Evolutionary conservation across 139 green algal genomes (phyloP).

Genomic region (Chlamydomonas schloesseri): DNA sequence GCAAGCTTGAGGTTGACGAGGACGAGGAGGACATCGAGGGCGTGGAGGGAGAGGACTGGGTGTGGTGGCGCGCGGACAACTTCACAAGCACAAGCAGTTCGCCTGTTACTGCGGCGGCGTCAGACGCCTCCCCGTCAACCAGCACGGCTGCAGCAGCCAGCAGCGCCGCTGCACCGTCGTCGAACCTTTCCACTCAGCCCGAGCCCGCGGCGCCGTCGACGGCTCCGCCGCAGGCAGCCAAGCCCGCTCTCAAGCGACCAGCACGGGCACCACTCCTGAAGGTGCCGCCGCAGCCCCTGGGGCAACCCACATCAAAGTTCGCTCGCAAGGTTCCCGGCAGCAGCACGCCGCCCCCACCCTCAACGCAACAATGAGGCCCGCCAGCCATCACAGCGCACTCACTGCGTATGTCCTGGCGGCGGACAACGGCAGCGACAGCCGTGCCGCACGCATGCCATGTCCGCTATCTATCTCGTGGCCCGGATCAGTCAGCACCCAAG

Average conservation of each 20-base stretch:
- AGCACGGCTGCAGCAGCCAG: not conserved
- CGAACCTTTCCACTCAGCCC: not conserved
- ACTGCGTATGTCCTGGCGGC: no score
- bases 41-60: conserved; percentile 42
- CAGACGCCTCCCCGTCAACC: not conserved
- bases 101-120: not conserved
- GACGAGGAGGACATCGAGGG: conserved; percentile 35
- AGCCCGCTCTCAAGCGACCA: not conserved
- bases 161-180: not conserved
- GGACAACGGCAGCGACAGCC: no score
- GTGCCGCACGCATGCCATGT: not conserved
- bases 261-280: no score
- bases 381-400: no score
- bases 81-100: not conserved
- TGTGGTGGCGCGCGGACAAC: conserved; percentile 36
- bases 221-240: not conserved
- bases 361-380: no score
- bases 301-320: not conserved
- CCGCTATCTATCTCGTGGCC: no score
- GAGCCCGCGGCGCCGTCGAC: no score
- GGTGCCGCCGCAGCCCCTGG: no score
- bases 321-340: not conserved
- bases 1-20: not conserved
- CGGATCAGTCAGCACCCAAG: no score
- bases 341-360: no score